Base-by-base conservation (phyloP, 1,284 basidiomycete species). In the Exobasidium cylindrosporum region DNA sequence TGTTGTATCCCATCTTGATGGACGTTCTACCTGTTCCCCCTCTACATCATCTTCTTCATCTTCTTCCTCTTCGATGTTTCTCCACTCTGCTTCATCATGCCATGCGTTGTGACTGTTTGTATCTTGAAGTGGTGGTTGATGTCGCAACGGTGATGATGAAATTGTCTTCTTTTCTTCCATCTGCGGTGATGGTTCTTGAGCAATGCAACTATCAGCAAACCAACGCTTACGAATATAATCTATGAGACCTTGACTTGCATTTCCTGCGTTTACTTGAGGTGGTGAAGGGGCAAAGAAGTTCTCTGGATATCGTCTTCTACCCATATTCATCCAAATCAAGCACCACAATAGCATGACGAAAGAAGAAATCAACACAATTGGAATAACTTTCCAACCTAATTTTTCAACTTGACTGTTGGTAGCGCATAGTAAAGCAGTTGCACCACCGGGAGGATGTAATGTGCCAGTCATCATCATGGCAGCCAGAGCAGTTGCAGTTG, bases 321-420 rank as follows among this genome's bases (percentile, higher is more conserved):
- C 70, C 21, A 69, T 45, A 13, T 70, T 73, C 65, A 70, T 70
- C 68, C 69, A 73, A 1, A 70, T 26, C 60, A 70, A 61, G 4
- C 65, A 64, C 70, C 70, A 72, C 0, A 49, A 58, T 13, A 61
- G 46, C 70, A 73, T 70, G 53, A 73, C 62, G 49, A 65, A 62
- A n/a, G 61, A 55, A 0, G 64, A 59, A 6, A 73, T 58, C 40
- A 70, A 24, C 2, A 73, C 58, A 11, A 70, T 66, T 5, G 67
- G 63, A 21, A 70, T 11, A n/a, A 68, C 67, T 2, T 50, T 54
- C 70, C 70, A 72, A 5, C 70, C 68, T 1, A 72, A 46, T 29
- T 45, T 56, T 45, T 64, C 40, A 10, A 72, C 65, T 1, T 68
- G 65, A 4, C 63, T 63, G 26, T 61, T 65, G 2, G 70, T 72